These are phyloP conservation scores for Cotoneaster glaucophyllus DNA, from an alignment of 306 rosid species.

Conservation along the genomic window DNA sequence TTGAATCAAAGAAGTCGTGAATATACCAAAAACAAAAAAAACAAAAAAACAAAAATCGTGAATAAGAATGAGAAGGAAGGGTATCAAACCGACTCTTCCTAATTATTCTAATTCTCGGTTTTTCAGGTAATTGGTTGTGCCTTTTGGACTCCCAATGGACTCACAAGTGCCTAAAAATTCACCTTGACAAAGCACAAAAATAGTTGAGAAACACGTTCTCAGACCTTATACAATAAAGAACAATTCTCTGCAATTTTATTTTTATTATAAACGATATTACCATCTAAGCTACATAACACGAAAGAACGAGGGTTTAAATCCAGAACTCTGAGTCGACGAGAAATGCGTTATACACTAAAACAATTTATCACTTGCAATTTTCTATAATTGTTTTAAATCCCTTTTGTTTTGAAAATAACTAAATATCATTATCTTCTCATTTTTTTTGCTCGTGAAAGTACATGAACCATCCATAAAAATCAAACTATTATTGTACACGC, in stretches of 20 bases:
- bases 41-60: too few species aligned
- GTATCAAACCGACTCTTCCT: too few species aligned
- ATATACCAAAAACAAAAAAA: too few species aligned
- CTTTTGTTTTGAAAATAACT: background rate
- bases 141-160: too few species aligned
- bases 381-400: background rate
- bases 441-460: constrained; percentile 7
- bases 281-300: background rate
- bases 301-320: too few species aligned
- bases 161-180: too few species aligned
- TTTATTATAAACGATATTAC: too few species aligned
- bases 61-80: too few species aligned
- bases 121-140: too few species aligned
- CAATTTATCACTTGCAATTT: background rate
- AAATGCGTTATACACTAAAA: background rate
- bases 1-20: background rate
- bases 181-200: background rate
- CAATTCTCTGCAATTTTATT: too few species aligned
- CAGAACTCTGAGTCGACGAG: background rate
- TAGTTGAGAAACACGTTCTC: background rate
- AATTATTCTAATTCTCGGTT: too few species aligned
- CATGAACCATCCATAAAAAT: constrained; percentile 3
- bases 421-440: background rate
- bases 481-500: constrained; percentile 5
- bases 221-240: too few species aligned